phyloP scores from a whole-genome alignment of 1,284 basidiomycete species.

The Rhodotorula sp. region DNA sequence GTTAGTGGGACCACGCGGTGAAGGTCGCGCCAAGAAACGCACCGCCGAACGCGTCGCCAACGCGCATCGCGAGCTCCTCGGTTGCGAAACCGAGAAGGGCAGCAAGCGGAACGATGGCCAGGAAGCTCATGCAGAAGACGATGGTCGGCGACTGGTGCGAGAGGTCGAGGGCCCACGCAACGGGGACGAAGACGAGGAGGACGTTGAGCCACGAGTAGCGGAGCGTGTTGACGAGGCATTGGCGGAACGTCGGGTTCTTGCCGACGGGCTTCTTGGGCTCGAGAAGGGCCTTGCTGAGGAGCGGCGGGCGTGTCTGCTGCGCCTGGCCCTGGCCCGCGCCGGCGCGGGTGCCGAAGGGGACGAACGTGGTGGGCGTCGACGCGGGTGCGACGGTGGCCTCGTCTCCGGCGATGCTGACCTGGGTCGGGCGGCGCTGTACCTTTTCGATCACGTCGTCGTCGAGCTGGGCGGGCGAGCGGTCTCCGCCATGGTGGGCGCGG shows the following conservation, averaged over 20 bases:
- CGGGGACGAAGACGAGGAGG: constrained; percentile 59
- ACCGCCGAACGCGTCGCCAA: constrained; percentile 44
- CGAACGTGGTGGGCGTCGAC: background rate
- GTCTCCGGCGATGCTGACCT: background rate
- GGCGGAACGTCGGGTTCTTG: constrained; percentile 26
- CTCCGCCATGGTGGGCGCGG: constrained; percentile 1
- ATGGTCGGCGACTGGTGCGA: constrained; percentile 60
- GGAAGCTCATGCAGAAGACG: constrained; percentile 59
- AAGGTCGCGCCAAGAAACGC: background rate
- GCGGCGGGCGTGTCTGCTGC: constrained; percentile 9
- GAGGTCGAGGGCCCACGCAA: constrained; percentile 66
- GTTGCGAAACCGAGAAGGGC: constrained; percentile 47
- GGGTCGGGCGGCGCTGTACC: constrained; percentile 2
- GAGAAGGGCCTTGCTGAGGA: constrained; percentile 32
- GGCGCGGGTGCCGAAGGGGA: background rate
- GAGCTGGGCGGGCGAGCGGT: constrained; percentile 12
- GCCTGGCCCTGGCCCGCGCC: no score
- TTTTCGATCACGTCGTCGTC: constrained; percentile 8
- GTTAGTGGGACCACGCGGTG: background rate
- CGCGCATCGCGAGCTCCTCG: constrained; percentile 46
- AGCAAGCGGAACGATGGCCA: constrained; percentile 44
- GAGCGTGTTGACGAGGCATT: constrained; percentile 52
- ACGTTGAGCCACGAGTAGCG: constrained; percentile 58
- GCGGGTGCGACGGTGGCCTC: background rate
- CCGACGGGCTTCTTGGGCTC: constrained; percentile 33